Conservation (phyloP, 2,329 filamentous ascomycete genomes). For the Penicillium sp. region DNA sequence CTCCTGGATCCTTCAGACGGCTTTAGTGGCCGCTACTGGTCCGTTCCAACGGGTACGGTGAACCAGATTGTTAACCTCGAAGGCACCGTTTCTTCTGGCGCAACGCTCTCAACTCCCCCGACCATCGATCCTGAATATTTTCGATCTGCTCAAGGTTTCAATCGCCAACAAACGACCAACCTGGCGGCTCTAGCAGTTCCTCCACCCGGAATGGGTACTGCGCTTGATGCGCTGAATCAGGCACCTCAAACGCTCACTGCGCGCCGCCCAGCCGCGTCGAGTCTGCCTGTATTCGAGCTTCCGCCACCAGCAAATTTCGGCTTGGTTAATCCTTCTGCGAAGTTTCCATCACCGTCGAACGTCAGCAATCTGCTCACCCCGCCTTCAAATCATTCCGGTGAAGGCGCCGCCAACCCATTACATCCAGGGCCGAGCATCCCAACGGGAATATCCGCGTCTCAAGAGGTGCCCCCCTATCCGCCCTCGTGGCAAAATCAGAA, state of each 20-base stretch:
- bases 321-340: constrained; percentile 46
- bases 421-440: constrained; percentile 50
- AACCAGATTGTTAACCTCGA: constrained; percentile 30
- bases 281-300: constrained; percentile 66
- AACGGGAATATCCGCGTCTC: constrained; percentile 32
- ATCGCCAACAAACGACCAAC: constrained; percentile 47
- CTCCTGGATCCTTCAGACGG: constrained; percentile 48
- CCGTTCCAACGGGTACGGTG: constrained; percentile 31
- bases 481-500: constrained; percentile 60
- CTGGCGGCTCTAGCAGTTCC: constrained; percentile 61
- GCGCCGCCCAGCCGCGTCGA: constrained; percentile 65
- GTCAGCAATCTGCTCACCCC: constrained; percentile 62
- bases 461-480: constrained; percentile 44
- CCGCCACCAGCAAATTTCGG: constrained; percentile 53
- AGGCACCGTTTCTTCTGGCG: constrained; percentile 1
- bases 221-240: constrained; percentile 55
- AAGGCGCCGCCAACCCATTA: constrained; percentile 37
- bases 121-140: constrained; percentile 34
- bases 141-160: constrained; percentile 31
- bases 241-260: constrained; percentile 64
- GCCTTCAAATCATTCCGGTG: constrained; percentile 54
- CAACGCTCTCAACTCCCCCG: constrained; percentile 30
- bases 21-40: constrained; percentile 49
- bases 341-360: constrained; percentile 49
- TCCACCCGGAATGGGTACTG: constrained; percentile 59